phyloP scores from a whole-genome alignment of 2,329 filamentous ascomycete species.

The Colletotrichum sidae region DNA sequence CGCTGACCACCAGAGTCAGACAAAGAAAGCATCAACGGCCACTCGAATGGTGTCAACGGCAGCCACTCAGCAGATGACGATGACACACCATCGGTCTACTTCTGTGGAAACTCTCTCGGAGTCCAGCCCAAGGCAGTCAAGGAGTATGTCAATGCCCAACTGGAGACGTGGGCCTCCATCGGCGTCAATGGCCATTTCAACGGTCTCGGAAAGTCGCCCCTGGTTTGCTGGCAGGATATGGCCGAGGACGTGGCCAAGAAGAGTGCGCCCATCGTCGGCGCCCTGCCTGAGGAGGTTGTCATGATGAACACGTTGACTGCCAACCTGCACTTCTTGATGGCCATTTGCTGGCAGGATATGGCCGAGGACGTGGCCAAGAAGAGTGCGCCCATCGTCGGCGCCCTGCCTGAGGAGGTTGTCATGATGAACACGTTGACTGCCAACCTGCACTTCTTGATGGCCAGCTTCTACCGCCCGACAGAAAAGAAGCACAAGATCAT shows the following conservation, averaged over 20 bases:
- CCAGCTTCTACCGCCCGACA: constrained; percentile 83
- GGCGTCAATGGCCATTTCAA: constrained; percentile 88
- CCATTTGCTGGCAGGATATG: constrained; percentile 82
- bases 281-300: constrained; percentile 78
- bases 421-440: constrained; percentile 89
- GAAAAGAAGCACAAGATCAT: constrained; percentile 79
- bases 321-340: constrained; percentile 85
- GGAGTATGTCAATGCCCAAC: constrained; percentile 75
- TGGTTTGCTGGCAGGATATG: constrained; percentile 81
- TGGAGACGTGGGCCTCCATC: constrained; percentile 86
- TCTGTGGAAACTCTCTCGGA: constrained; percentile 84
- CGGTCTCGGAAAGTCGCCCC: constrained; percentile 72
- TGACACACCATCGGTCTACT: constrained; percentile 70
- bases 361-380: constrained; percentile 78
- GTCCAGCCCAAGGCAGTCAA: constrained; percentile 77
- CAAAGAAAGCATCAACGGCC: constrained; percentile 41
- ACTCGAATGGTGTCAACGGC: constrained; percentile 39
- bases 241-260: constrained; percentile 78
- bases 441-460: constrained; percentile 85
- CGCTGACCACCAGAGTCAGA: not conserved
- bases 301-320: constrained; percentile 89
- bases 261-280: constrained; percentile 81
- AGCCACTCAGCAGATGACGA: constrained; percentile 45
- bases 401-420: constrained; percentile 78
- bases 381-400: constrained; percentile 81